These are phyloP conservation scores for Hemisphaericaspora xylofermentans DNA, from an alignment of 1,139 yeast species.

Conservation along the genomic window DNA sequence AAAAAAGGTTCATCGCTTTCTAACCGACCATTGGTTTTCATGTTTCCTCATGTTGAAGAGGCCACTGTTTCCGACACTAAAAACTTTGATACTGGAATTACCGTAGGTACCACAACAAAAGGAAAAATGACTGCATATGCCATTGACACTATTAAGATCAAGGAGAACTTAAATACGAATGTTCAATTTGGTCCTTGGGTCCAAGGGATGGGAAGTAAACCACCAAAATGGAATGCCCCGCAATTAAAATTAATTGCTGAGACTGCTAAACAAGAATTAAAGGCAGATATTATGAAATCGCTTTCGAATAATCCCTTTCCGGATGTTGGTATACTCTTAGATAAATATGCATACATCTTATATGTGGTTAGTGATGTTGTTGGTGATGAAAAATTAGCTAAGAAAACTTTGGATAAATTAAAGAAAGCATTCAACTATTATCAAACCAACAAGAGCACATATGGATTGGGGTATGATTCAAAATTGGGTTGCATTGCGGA, in stretches of 20 bases:
- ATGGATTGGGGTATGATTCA: constrained; percentile 68
- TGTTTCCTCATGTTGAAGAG: constrained; percentile 63
- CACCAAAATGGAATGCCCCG: constrained; percentile 13
- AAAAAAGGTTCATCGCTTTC: constrained; percentile 49
- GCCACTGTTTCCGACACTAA: constrained; percentile 40
- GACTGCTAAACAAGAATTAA: constrained; percentile 44
- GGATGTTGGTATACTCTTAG: constrained; percentile 59
- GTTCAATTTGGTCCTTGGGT: constrained; percentile 40
- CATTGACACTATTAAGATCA: constrained; percentile 45
- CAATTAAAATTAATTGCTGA: constrained; percentile 46
- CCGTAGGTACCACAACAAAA: constrained; percentile 54
- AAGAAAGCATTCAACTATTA: constrained; percentile 53
- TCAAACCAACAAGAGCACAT: constrained; percentile 48
- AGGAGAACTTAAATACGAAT: constrained; percentile 45
- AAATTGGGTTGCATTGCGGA: constrained; percentile 65
- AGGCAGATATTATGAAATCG: constrained; percentile 49
- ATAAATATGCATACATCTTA: constrained; percentile 64
- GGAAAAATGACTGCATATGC: constrained; percentile 59
- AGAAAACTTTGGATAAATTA: constrained; percentile 45
- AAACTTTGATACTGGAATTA: constrained; percentile 39
- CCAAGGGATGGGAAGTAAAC: constrained; percentile 16
- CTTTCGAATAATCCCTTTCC: constrained; percentile 52
- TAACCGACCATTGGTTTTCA: constrained; percentile 53
- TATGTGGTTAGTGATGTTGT: constrained; percentile 61
- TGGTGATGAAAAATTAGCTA: constrained; percentile 49